Evolutionary conservation across 805 yeast species (phyloP), one percentile per base, ranked within the genome.

Genomic region (Monosporozyma aerobia): DNA sequence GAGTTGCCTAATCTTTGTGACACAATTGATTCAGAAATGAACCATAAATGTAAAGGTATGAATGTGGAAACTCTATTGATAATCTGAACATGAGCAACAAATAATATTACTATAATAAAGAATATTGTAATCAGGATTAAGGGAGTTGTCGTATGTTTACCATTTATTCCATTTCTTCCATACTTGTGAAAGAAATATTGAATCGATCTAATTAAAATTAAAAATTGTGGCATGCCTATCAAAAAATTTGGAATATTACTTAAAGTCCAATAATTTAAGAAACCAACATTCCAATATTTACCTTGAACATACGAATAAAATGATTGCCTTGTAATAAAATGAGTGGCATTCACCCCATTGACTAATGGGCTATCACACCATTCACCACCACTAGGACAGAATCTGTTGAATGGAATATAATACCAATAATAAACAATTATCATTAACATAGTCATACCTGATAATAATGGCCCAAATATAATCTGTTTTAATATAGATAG

Each of bases 251-350:
- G 96, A 7, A 87, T 67, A 61, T 94, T 92, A 62, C 81, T 81
- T 0, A 74, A 54, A 0, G 94, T 85, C 92, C 97, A 94, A 69
- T 94, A 94, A 43, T 69, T 73, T 52, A 94, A 67, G 50, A 90
- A 80, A 0, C 99, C 98, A 45, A 74, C 77, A 59, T 82, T 78
- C 99, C 99, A 94, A 66, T 92, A 90, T 57, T 81, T 75, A 1
- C 69, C 54, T 68, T 94, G 99, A 6, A 95, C 86, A 65, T 76
- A 87, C 3, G 78, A 66, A 59, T 82, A 82, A 13, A 92, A 72
- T 23, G 84, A 77, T 6, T 44, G 41, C 25, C 46, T 57, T 2
- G 69, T 60, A 7, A 67, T 8, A 13, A 49, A 48, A 16, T 11
- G 54, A 53, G 37, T 35, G 23, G 23, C 13, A 14, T 35, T 14